Conservation (phyloP, 768 basidiomycete species). For the Hygrophoropsis aurantiaca region DNA sequence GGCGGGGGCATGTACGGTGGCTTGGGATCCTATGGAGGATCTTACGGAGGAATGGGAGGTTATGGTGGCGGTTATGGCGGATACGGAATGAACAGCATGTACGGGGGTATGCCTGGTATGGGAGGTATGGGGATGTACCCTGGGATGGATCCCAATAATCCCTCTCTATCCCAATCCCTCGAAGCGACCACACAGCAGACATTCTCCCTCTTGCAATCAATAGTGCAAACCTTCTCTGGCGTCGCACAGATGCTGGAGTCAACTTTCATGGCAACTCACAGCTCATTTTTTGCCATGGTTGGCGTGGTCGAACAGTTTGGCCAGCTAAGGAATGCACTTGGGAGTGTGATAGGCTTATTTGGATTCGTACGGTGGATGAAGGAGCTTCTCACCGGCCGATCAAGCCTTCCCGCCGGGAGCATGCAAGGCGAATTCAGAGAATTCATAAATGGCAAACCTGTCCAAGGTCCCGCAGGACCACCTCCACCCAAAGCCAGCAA, state of each 20-base stretch:
- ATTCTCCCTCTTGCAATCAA: slow-evolving; percentile 88
- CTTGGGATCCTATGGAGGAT: slow-evolving; percentile 46
- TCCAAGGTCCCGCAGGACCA: slow-evolving; percentile 44
- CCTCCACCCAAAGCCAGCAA: slow-evolving; percentile 65
- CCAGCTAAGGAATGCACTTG: slow-evolving; percentile 87
- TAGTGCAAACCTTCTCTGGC: slow-evolving; percentile 93
- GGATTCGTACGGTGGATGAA: slow-evolving; percentile 86
- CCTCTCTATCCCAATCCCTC: slow-evolving; percentile 81
- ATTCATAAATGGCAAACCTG: slow-evolving; percentile 66
- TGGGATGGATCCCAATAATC: slow-evolving; percentile 49
- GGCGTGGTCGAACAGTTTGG: slow-evolving; percentile 95
- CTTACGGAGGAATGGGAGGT: slow-evolving; percentile 41
- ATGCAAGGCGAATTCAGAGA: slow-evolving; percentile 72
- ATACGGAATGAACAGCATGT: slow-evolving; percentile 54
- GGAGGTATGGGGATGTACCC: slow-evolving; percentile 39
- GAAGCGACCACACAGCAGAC: slow-evolving; percentile 90
- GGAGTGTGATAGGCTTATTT: slow-evolving; percentile 91
- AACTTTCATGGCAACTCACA: slow-evolving; percentile 97
- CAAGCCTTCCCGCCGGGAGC: slow-evolving; percentile 34
- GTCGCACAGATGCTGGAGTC: slow-evolving; percentile 97
- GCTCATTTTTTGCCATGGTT: slow-evolving; percentile 94
- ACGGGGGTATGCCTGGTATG: slow-evolving; percentile 38
- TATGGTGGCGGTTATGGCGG: slow-evolving; percentile 37
- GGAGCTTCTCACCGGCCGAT: slow-evolving; percentile 52
- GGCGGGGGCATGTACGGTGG: slow-evolving; percentile 32